A percentile compares a stretch with the other conserved stretches of the same genome.
Evolutionary conservation across 2,329 filamentous ascomycete genomes (phyloP).

Genomic region (Geoglossum cookeanum): DNA sequence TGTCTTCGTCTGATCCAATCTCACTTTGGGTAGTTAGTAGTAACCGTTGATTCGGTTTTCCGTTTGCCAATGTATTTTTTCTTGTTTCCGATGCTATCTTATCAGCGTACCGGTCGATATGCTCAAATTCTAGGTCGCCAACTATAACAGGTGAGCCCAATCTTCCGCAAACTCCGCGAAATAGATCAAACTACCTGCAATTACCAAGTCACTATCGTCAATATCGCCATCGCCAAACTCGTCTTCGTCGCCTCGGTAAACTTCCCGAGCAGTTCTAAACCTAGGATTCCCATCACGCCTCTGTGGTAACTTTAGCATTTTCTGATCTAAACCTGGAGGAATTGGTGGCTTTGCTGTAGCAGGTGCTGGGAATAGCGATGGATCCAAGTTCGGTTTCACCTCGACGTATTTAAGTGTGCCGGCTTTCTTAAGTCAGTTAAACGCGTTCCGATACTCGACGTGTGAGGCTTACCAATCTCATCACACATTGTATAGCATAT

Average conservation of each 20-base stretch:
- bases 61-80: slow-evolving; percentile 2
- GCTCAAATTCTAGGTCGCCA: slow-evolving; percentile 23
- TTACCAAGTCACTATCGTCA: slow-evolving; percentile 32
- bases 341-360: slow-evolving; percentile 1
- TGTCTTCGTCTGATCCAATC: neutral
- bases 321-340: slow-evolving; percentile 4
- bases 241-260: slow-evolving; percentile 19
- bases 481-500: slow-evolving; percentile 64
- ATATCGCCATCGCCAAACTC: slow-evolving; percentile 34
- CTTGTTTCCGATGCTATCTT: slow-evolving; percentile 6
- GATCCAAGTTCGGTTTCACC: slow-evolving; percentile 29
- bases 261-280: slow-evolving; percentile 6
- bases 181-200: slow-evolving; percentile 16
- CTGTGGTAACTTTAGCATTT: slow-evolving; percentile 8
- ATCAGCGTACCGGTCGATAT: slow-evolving; percentile 32
- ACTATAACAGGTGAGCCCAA: neutral
- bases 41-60: neutral
- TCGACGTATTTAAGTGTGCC: slow-evolving; percentile 36
- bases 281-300: slow-evolving; percentile 6
- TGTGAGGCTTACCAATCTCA: slow-evolving; percentile 40
- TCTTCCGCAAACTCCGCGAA: neutral
- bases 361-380: slow-evolving; percentile 23
- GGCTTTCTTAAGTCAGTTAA: slow-evolving; percentile 21
- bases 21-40: neutral
- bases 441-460: neutral